Conservation (phyloP, 2,329 filamentous ascomycete genomes). For the Aplosporella prunicola region DNA sequence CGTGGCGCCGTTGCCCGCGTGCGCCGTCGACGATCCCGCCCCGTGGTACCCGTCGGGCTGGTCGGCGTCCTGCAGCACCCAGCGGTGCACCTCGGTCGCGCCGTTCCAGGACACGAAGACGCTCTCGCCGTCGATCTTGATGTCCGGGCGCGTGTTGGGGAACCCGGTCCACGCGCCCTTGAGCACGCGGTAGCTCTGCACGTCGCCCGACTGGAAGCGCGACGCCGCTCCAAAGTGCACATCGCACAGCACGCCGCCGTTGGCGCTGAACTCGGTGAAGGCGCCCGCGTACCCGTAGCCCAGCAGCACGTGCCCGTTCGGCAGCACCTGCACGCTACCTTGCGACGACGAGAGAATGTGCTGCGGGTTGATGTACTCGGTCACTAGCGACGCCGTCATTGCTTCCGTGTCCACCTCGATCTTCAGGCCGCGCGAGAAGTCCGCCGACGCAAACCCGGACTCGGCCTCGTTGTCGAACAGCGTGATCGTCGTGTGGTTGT, state of each 20-base stretch:
- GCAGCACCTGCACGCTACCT: conserved; percentile 34
- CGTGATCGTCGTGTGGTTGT: conserved; percentile 19
- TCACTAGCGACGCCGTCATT: conserved; percentile 36
- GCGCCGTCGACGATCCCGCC: too few relatives aligned
- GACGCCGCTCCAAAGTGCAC: conserved; percentile 29
- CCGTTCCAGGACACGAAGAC: conserved; percentile 22
- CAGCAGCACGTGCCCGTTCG: conserved; percentile 37
- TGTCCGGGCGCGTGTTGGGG: conserved; percentile 15
- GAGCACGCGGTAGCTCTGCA: conserved; percentile 30
- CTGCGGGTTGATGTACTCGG: conserved; percentile 31
- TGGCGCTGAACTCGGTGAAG: conserved; percentile 37
- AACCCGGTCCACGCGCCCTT: conserved; percentile 19
- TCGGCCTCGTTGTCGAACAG: conserved; percentile 32
- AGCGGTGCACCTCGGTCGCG: conserved; percentile 18
- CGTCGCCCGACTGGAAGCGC: conserved; percentile 18
- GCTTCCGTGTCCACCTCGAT: conserved; percentile 30
- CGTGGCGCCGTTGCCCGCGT: too few relatives aligned
- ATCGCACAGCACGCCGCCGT: conserved; percentile 34
- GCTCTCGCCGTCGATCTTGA: conserved; percentile 12
- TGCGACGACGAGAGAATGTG: conserved; percentile 30
- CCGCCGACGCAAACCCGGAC: conserved; percentile 12
- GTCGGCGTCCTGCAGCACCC: conserved; percentile 21
- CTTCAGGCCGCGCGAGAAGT: conserved; percentile 25
- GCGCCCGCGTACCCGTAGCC: conserved; percentile 43
- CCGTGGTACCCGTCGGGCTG: not conserved